Percentiles rank a stretch among this genome's conserved stretches.
phyloP scores from a whole-genome alignment of 2,329 filamentous ascomycete species.

The Fusarium nematophilum region DNA sequence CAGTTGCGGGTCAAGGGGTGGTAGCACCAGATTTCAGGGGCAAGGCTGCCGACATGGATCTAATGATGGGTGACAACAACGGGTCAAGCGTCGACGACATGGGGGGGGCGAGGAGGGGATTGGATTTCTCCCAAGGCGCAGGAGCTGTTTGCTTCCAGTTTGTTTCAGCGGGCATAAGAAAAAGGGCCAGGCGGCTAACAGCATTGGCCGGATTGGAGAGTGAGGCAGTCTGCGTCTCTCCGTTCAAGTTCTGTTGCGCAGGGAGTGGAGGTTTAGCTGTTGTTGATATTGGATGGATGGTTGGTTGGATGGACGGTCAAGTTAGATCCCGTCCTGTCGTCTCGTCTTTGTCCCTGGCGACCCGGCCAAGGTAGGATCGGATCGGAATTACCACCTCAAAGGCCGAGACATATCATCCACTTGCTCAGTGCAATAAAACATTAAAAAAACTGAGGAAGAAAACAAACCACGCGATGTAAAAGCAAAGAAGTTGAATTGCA shows the following conservation, averaged over 20 bases:
- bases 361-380: conserved; percentile 13
- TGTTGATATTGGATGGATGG: too few species aligned
- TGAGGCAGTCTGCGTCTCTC: too few species aligned
- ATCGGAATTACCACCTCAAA: conserved; percentile 7
- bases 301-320: too few species aligned
- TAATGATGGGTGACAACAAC: conserved; percentile 2
- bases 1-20: conserved; percentile 36
- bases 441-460: background rate
- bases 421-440: background rate
- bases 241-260: too few species aligned
- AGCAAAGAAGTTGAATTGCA: background rate
- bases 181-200: background rate
- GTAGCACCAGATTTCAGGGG: conserved; percentile 42
- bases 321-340: too few species aligned
- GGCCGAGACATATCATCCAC: conserved; percentile 15
- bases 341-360: background rate
- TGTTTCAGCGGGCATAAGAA: background rate
- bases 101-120: background rate
- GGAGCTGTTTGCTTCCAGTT: background rate
- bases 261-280: too few species aligned
- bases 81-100: background rate
- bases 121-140: background rate
- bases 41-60: conserved; percentile 35
- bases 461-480: conserved; percentile 10
- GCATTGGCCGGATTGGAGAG: background rate